Percentiles rank a stretch among this genome's conserved stretches.
phyloP scores from a whole-genome alignment of 1,284 basidiomycete genomes.

The Ustilago vetiveriae region DNA sequence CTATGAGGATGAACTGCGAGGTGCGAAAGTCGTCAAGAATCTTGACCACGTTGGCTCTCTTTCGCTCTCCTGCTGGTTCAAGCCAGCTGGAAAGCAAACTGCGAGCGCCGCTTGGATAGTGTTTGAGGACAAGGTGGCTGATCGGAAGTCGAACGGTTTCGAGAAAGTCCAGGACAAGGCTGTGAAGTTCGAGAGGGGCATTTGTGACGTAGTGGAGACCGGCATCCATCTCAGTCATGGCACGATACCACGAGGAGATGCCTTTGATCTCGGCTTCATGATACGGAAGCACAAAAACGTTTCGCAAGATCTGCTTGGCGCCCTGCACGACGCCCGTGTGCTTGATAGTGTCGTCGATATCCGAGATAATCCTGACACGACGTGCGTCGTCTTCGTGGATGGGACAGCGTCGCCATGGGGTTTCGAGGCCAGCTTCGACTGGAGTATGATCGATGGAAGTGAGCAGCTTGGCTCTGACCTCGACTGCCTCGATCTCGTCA shows the following conservation, averaged over 20 bases:
- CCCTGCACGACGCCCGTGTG: slow-evolving; percentile 67
- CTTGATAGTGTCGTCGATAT: slow-evolving; percentile 95
- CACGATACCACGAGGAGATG: slow-evolving; percentile 74
- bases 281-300: slow-evolving; percentile 71
- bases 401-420: slow-evolving; percentile 31
- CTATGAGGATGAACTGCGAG: slow-evolving; percentile 59
- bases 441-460: not conserved
- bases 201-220: slow-evolving; percentile 75
- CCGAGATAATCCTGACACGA: slow-evolving; percentile 77
- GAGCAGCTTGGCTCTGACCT: slow-evolving; percentile 31
- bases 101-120: slow-evolving; percentile 47
- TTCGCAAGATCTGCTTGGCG: slow-evolving; percentile 67
- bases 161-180: slow-evolving; percentile 83
- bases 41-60: slow-evolving; percentile 43
- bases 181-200: slow-evolving; percentile 83
- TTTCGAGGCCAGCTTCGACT: slow-evolving; percentile 4
- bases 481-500: slow-evolving; percentile 34
- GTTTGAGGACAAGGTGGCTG: slow-evolving; percentile 68
- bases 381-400: slow-evolving; percentile 39
- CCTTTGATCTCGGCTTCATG: slow-evolving; percentile 82
- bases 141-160: slow-evolving; percentile 75
- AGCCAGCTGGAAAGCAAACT: slow-evolving; percentile 54
- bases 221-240: slow-evolving; percentile 32
- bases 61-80: slow-evolving; percentile 57
- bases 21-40: slow-evolving; percentile 52